Evolutionary conservation across 768 basidiomycete genomes (phyloP), one percentile per base, ranked within the genome.

Genomic region (Boletus edulis): DNA sequence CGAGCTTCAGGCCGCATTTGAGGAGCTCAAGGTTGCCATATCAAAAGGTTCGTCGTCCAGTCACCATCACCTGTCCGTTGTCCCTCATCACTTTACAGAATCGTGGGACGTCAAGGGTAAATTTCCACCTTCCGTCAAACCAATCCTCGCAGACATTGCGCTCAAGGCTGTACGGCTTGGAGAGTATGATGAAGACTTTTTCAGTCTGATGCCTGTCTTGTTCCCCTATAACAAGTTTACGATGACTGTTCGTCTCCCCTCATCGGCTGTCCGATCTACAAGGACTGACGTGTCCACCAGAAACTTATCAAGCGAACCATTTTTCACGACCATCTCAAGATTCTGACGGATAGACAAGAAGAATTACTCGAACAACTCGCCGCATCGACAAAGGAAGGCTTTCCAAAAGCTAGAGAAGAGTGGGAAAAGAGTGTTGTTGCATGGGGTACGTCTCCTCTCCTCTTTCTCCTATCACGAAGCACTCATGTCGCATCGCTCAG

Each of bases 151-250:
- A n/a, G 68, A 81, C 11, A 79, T 91, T 39, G 91, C 94, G 0
- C 65, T 91, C 38, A 79, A 85, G 47, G 95, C 96, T 0, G 83
- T 96, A 63, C 75, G 80, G 27, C 78, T 90, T n/a, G 89, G 86
- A 68, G 86, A 95, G 67, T 97, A 96, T 71, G 89, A 92, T 57
- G 94, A 96, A 17, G 82, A 89, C 62, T 96, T 96, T 70, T 98
- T 96, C 74, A 86, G 84, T 62, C 76, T 88, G 18, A 89, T 98
- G 84, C 92, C 95, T 0, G 78, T 73, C 22, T 69, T 96, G 38
- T 94, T 98, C 63, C 93, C 94, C 0, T 98, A 98, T 67, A 99
- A 99, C 74, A 86, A 87, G 60, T 99, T 91, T 68, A 96, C 92
- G 0, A 94, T 98, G 86, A 89, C 81, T 48, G 87, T 90, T 51